Conservation (phyloP, 768 basidiomycete species). For the Xerocomellus dryophilus region DNA sequence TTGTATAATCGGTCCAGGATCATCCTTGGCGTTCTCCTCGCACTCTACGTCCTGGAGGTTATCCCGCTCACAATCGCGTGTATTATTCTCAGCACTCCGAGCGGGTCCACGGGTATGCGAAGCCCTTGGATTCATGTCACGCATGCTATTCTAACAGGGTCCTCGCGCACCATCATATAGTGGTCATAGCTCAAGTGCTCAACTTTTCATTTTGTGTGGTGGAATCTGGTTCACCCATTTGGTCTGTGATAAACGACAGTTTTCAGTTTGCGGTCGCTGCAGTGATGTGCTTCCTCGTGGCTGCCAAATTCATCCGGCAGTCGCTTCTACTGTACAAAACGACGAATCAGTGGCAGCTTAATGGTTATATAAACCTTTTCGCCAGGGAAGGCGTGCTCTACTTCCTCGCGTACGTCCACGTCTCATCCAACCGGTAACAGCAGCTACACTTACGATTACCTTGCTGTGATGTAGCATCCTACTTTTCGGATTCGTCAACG, state of each 20-base stretch:
- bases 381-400: slow-evolving; percentile 2
- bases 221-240: not conserved
- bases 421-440: not conserved
- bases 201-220: not conserved
- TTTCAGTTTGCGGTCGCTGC: not conserved
- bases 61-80: not conserved
- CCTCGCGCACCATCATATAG: not conserved
- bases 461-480: not conserved
- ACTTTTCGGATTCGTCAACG: not conserved
- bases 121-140: not conserved
- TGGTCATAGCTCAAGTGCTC: not conserved
- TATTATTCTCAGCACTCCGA: not conserved
- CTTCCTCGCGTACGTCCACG: slow-evolving; percentile 7
- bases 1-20: slow-evolving; percentile 8
- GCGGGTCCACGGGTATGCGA: not conserved
- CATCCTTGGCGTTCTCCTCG: slow-evolving; percentile 10
- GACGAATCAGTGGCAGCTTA: not conserved
- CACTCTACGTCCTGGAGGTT: slow-evolving; percentile 2
- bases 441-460: not conserved
- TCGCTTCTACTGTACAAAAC: not conserved
- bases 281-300: not conserved
- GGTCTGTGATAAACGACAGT: not conserved
- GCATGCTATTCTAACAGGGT: not conserved
- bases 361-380: not conserved
- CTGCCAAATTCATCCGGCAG: not conserved